Evolutionary conservation across 352 stramenopile species (phyloP).

Genomic region (Phytophthora vignae): DNA sequence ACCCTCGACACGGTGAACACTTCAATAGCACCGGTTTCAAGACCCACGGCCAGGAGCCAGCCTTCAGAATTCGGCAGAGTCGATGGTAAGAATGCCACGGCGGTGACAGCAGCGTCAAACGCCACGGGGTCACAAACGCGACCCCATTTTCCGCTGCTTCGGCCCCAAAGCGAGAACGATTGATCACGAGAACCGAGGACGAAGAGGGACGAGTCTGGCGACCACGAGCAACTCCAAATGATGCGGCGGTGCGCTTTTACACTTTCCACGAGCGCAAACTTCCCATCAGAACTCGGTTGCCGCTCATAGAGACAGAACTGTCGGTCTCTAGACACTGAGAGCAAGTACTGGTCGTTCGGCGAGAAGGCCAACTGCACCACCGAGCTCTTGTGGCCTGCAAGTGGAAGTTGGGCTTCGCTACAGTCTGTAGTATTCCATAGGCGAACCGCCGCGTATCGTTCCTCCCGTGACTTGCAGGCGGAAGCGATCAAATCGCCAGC

Average conservation of each 20-base stretch:
- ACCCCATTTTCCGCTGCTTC: conserved; percentile 29
- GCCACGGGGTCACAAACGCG: conserved; percentile 27
- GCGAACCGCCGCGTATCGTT: conserved; percentile 67
- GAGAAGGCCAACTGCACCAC: conserved; percentile 84
- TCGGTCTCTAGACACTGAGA: conserved; percentile 79
- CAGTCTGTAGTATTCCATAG: conserved; percentile 73
- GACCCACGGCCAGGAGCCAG: conserved; percentile 58
- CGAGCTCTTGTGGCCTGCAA: conserved; percentile 81
- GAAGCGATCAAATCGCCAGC: conserved; percentile 65
- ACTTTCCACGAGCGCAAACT: conserved; percentile 51
- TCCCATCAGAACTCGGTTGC: conserved; percentile 15
- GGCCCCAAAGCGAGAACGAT: conserved; percentile 63
- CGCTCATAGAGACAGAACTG: conserved; percentile 75
- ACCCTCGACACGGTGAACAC: conserved; percentile 39
- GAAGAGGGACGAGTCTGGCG: conserved; percentile 65
- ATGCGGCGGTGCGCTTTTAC: conserved; percentile 82
- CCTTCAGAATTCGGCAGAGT: neutral
- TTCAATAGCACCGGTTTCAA: conserved; percentile 63
- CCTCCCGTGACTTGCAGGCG: conserved; percentile 79
- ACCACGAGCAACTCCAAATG: conserved; percentile 84
- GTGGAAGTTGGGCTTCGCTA: conserved; percentile 49
- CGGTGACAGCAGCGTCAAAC: conserved; percentile 61
- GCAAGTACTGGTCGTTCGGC: conserved; percentile 59
- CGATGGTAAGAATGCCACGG: conserved; percentile 62
- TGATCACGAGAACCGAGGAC: conserved; percentile 74